These are phyloP conservation scores for Schoenoplectus triqueter DNA, from an alignment of 202 grass and related monocot species.

Conservation along the genomic window DNA sequence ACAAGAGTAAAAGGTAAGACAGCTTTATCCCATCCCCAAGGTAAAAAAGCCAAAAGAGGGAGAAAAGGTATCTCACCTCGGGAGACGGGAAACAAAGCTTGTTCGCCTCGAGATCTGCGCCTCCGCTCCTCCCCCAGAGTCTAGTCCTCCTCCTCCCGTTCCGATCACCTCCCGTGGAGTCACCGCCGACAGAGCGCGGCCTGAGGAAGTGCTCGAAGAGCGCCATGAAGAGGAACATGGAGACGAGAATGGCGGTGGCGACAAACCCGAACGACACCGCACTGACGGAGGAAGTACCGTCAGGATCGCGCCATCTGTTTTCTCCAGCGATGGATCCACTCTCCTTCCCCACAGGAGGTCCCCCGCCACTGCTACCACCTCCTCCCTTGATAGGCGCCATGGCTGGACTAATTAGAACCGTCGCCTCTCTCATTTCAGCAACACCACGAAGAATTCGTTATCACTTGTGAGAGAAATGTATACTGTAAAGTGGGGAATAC, in stretches of 20 bases:
- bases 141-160: conserved; percentile 12
- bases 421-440: conserved; percentile 27
- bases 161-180: conserved; percentile 15
- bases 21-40: conserved; percentile 36
- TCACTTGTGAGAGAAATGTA: neutral
- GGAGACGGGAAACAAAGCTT: conserved; percentile 50
- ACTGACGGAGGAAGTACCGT: conserved; percentile 60
- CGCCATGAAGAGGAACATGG: conserved; percentile 97
- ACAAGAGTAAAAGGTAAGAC: conserved; percentile 24
- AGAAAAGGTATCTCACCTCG: conserved; percentile 54
- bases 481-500: neutral
- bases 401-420: conserved; percentile 36
- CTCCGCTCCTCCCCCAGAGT: conserved; percentile 35
- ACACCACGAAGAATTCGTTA: neutral
- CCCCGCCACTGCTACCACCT: neutral
- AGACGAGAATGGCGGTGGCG: conserved; percentile 90
- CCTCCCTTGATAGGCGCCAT: conserved; percentile 45
- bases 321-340: conserved; percentile 37
- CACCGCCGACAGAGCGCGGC: conserved; percentile 27
- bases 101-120: conserved; percentile 57
- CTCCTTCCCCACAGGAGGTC: neutral
- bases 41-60: neutral
- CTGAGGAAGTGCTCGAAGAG: conserved; percentile 88
- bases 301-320: conserved; percentile 72
- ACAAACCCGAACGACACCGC: conserved; percentile 97